Percentiles rank a stretch among this genome's conserved stretches.
phyloP scores from a whole-genome alignment of 1,284 basidiomycete genomes.

The Cryptococcus deneoformans region DNA sequence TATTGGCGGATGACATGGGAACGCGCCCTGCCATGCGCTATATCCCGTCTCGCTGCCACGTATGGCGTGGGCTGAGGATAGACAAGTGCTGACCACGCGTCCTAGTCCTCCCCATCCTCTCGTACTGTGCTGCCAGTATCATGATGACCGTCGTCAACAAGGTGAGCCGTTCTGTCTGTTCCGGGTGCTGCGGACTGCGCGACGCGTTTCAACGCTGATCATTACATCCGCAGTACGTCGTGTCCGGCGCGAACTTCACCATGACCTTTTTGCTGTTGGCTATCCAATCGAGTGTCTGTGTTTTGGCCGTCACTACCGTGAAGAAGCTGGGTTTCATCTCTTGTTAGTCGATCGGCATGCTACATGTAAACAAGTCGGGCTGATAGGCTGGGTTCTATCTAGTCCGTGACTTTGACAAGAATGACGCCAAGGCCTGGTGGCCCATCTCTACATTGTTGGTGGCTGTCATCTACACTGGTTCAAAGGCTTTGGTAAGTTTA shows the following conservation, averaged over 20 bases:
- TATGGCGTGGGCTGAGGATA: too few relatives aligned
- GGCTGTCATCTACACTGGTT: constrained; percentile 95
- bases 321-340: constrained; percentile 83
- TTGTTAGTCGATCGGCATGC: constrained; percentile 43
- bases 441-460: constrained; percentile 92
- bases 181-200: neutral
- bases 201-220: neutral
- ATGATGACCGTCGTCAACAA: constrained; percentile 99
- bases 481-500: constrained; percentile 77
- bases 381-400: constrained; percentile 7
- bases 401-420: constrained; percentile 75
- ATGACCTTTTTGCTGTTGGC: constrained; percentile 96
- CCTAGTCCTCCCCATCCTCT: constrained; percentile 62
- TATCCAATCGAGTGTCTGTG: constrained; percentile 87
- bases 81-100: neutral
- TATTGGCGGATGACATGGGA: neutral
- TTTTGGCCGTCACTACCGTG: constrained; percentile 67
- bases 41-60: neutral
- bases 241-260: constrained; percentile 88
- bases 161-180: constrained; percentile 52
- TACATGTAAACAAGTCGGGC: neutral
- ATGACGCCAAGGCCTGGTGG: constrained; percentile 90
- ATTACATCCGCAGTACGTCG: constrained; percentile 55
- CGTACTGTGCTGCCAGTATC: constrained; percentile 92
- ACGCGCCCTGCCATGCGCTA: neutral